Evolutionary conservation across 495 filamentous ascomycete genomes (phyloP).

Genomic region (Podospora pseudocomata): DNA sequence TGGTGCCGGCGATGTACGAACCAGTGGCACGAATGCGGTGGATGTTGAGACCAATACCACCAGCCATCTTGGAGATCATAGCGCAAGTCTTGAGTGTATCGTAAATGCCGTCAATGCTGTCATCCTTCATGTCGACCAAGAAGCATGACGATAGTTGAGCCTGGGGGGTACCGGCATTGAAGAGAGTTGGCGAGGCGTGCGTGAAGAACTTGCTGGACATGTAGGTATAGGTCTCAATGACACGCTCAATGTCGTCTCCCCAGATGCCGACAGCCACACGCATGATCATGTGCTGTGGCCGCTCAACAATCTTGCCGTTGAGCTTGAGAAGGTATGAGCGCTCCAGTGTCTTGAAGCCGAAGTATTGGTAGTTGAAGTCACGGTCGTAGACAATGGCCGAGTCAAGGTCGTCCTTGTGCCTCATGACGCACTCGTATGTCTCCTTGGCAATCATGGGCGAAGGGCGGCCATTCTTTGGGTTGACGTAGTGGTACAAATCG

Average conservation of each 20-base stretch:
- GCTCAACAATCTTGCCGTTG: constrained; percentile 88
- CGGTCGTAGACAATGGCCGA: constrained; percentile 98
- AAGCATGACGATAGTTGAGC: constrained; percentile 96
- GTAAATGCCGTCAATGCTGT: constrained; percentile 99
- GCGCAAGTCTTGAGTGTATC: constrained; percentile 98
- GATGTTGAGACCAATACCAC: constrained; percentile 92
- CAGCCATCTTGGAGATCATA: constrained; percentile 98
- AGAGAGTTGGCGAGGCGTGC: constrained; percentile 94
- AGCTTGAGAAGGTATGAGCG: constrained; percentile 93
- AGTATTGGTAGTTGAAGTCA: constrained; percentile 99
- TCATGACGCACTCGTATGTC: constrained; percentile 87
- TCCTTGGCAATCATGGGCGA: constrained; percentile 91
- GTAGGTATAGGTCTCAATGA: constrained; percentile 93
- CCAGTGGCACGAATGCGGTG: constrained; percentile 95
- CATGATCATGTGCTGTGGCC: constrained; percentile 99
- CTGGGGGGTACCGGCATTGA: constrained; percentile 93
- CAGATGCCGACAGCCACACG: constrained; percentile 96
- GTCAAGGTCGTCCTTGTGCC: constrained; percentile 92
- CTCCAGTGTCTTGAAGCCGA: constrained; percentile 98
- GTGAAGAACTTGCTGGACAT: constrained; percentile 99
- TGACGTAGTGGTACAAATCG: constrained; percentile 93
- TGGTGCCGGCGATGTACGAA: constrained; percentile 95
- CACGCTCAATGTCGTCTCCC: constrained; percentile 88
- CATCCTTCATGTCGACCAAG: constrained; percentile 96
- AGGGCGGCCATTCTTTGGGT: constrained; percentile 80